phyloP scores from a whole-genome alignment of 2,329 filamentous ascomycete genomes.

The Colletotrichum tamarilloi region DNA sequence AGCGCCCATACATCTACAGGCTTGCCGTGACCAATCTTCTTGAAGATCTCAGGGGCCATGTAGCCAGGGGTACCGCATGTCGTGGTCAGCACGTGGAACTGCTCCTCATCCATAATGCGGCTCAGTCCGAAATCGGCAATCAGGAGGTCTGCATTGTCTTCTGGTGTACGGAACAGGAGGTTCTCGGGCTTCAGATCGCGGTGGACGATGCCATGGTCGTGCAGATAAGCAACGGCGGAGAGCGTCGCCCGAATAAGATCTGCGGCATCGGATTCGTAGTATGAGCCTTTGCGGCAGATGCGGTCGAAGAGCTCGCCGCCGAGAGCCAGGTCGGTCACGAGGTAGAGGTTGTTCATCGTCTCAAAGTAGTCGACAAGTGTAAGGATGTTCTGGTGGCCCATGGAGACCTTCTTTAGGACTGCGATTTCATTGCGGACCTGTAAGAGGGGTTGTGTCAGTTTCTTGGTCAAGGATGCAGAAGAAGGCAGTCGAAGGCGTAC shows the following conservation, averaged over 20 bases:
- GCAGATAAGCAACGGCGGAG: conserved; percentile 97
- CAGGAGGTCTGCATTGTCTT: conserved; percentile 95
- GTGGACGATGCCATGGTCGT: conserved; percentile 98
- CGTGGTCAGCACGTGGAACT: conserved; percentile 97
- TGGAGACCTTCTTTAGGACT: conserved; percentile 96
- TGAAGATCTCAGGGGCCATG: conserved; percentile 99
- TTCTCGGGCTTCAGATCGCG: conserved; percentile 98
- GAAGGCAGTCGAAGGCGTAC: conserved; percentile 58
- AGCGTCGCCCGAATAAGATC: conserved; percentile 95
- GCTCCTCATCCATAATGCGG: conserved; percentile 98
- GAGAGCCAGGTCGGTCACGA: conserved; percentile 95
- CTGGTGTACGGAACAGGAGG: conserved; percentile 93
- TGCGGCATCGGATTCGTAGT: conserved; percentile 97
- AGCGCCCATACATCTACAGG: conserved; percentile 99
- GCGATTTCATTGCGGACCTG: conserved; percentile 98
- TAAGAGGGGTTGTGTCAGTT: background rate
- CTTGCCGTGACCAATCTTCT: conserved; percentile 97
- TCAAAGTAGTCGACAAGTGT: conserved; percentile 99
- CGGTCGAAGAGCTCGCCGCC: conserved; percentile 98
- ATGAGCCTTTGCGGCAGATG: conserved; percentile 97
- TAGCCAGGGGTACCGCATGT: conserved; percentile 98
- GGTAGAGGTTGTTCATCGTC: conserved; percentile 99
- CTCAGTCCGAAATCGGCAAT: conserved; percentile 98
- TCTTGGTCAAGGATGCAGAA: background rate
- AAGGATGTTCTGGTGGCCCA: conserved; percentile 98